A percentile compares a stretch with the other conserved stretches of the same genome.
phyloP scores from a whole-genome alignment of 352 stramenopile genomes.

The Phytophthora hibernalis region DNA sequence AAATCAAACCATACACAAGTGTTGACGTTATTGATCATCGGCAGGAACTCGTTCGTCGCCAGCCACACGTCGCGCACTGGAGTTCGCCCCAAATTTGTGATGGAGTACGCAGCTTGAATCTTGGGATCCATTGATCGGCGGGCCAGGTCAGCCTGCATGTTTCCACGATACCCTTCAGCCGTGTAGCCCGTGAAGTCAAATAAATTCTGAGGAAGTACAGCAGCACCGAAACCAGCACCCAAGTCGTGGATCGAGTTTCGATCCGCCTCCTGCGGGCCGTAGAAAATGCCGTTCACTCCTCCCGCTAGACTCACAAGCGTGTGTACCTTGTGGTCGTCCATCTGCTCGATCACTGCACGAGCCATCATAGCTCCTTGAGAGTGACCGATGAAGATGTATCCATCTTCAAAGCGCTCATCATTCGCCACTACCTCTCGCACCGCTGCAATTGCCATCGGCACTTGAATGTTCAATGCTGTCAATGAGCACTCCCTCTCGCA shows the following conservation, averaged over 20 bases:
- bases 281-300: slow-evolving; percentile 55
- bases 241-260: slow-evolving; percentile 30
- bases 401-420: slow-evolving; percentile 30
- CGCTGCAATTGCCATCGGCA: slow-evolving; percentile 46
- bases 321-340: slow-evolving; percentile 64
- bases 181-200: slow-evolving; percentile 49
- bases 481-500: slow-evolving; percentile 46
- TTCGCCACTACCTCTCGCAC: slow-evolving; percentile 34
- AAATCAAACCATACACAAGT: slow-evolving; percentile 22
- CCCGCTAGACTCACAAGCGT: slow-evolving; percentile 55
- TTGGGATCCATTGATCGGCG: slow-evolving; percentile 22
- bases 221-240: slow-evolving; percentile 23
- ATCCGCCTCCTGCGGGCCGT: slow-evolving; percentile 45
- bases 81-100: slow-evolving; percentile 22
- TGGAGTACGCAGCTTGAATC: slow-evolving; percentile 29
- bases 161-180: slow-evolving; percentile 27
- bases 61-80: slow-evolving; percentile 35
- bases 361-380: slow-evolving; percentile 57
- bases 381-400: slow-evolving; percentile 59
- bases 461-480: slow-evolving; percentile 37
- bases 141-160: slow-evolving; percentile 46
- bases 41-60: slow-evolving; percentile 32
- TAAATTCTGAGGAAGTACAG: slow-evolving; percentile 19
- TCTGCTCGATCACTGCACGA: slow-evolving; percentile 55
- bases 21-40: slow-evolving; percentile 46